Conservation (phyloP, 2,329 filamentous ascomycete genomes). For the Endoconidiophora laricicola region DNA sequence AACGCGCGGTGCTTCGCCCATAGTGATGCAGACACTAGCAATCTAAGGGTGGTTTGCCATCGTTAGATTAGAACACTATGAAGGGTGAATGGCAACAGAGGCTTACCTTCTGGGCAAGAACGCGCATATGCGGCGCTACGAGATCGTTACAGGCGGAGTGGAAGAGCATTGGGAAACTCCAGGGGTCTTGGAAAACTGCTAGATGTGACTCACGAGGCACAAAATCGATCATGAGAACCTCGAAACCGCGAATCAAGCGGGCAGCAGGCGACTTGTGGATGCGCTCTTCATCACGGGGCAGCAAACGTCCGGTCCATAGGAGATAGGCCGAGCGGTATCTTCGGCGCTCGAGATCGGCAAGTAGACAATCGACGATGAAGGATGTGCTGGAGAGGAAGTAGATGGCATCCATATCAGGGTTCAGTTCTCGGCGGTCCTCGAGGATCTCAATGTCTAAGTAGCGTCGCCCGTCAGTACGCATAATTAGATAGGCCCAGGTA, state of each 20-base stretch:
- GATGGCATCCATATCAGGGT: constrained; percentile 84
- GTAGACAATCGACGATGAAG: constrained; percentile 81
- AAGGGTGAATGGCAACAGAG: not conserved
- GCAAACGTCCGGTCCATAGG: constrained; percentile 69
- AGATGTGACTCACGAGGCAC: constrained; percentile 82
- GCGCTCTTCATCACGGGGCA: constrained; percentile 51
- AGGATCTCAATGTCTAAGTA: constrained; percentile 81
- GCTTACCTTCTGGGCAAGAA: constrained; percentile 68
- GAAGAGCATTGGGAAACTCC: constrained; percentile 85
- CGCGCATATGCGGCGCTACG: constrained; percentile 67
- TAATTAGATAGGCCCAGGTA: constrained; percentile 1
- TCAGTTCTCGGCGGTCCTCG: constrained; percentile 66
- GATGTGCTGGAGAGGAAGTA: constrained; percentile 77
- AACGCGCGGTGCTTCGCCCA: constrained; percentile 89
- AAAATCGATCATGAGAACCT: constrained; percentile 74
- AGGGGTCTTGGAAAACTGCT: constrained; percentile 82
- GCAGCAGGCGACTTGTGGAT: constrained; percentile 56
- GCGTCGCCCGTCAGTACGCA: constrained; percentile 11
- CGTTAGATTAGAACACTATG: not conserved
- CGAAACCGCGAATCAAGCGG: constrained; percentile 61
- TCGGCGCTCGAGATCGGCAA: constrained; percentile 76
- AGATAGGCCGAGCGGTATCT: constrained; percentile 67
- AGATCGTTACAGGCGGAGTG: constrained; percentile 79
- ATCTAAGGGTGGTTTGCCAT: constrained; percentile 34
- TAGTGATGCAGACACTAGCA: constrained; percentile 68